A percentile compares a stretch with the other conserved stretches of the same genome.
Evolutionary conservation across 1,284 basidiomycete species (phyloP).

Genomic region (Phaffia rhodozyma): DNA sequence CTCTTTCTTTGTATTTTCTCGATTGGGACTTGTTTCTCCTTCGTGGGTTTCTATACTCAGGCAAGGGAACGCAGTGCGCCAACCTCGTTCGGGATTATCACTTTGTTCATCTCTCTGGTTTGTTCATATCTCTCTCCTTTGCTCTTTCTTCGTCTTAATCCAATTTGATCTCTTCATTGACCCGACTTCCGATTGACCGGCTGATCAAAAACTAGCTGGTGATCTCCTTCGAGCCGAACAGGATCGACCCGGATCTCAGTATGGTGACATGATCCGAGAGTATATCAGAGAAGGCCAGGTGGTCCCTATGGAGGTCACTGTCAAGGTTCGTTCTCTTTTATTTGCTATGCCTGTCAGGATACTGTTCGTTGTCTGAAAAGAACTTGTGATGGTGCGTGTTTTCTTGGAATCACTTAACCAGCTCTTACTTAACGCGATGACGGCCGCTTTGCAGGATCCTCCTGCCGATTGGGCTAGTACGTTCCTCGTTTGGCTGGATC

Average conservation of each 20-base stretch:
- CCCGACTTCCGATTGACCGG: background rate
- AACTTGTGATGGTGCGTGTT: background rate
- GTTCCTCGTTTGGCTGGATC: constrained; percentile 5
- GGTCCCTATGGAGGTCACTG: constrained; percentile 93
- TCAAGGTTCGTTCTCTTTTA: constrained; percentile 44
- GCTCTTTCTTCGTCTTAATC: constrained; percentile 5
- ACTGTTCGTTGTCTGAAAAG: background rate
- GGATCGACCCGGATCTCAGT: constrained; percentile 68
- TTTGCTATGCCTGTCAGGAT: background rate
- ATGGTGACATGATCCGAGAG: constrained; percentile 73
- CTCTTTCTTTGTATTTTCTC: background rate
- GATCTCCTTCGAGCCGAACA: constrained; percentile 94
- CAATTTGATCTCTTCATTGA: constrained; percentile 7
- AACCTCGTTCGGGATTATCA: constrained; percentile 75
- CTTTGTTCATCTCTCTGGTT: constrained; percentile 91
- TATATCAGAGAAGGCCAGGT: constrained; percentile 89
- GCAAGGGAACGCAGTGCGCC: constrained; percentile 93
- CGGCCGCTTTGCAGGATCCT: constrained; percentile 42
- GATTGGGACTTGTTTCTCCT: constrained; percentile 14
- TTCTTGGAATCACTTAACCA: constrained; percentile 17
- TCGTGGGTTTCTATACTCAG: constrained; percentile 36
- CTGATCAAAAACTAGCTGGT: constrained; percentile 50
- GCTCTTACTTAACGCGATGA: constrained; percentile 88
- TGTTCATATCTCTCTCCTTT: constrained; percentile 20
- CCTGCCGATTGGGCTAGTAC: constrained; percentile 24